Base-by-base conservation (phyloP, 2,329 filamentous ascomycete genomes). In the Nigrospora osmanthi region DNA sequence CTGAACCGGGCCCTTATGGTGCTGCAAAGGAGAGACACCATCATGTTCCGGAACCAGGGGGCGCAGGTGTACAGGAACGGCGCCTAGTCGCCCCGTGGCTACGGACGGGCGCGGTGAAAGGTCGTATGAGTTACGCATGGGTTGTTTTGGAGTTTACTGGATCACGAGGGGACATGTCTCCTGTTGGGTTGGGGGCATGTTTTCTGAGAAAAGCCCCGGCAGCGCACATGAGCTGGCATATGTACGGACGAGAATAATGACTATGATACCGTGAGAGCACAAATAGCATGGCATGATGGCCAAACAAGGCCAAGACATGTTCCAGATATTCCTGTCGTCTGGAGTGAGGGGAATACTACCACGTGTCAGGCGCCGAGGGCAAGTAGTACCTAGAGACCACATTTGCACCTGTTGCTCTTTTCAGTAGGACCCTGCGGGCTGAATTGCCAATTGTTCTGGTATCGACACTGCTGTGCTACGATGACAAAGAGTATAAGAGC, bases 1-100 rank as follows among this genome's bases (percentile, higher is more conserved):
- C 73, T 98, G 30, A 90, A 90, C 53, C 73, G 91, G 54, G 88
- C 91, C 1, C 64, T 98, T 55, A 82, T 91, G 69, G 79, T 97
- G 14, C 67, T 98, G 66, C 88, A 94, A 63, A 76, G 90, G 58
- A 79, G 89, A 54, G 91, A 96, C 56, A 95, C 87, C 2, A 83
- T 93, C 56, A 84, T 87, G 64, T 86, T 90, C 63, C 72, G 87
- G 47, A 84, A 87, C 55, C 85, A 87, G 54, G 86, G 86, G 6
- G 75, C 78, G 35, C 81, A 88, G 65, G 82, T 90, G 28, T 87
- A 87, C 57, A 71, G 86, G 49, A 86, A 83, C 58, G 84, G 83
- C 42, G 81, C 81, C 44, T 88, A 59, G 67, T 45, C 31, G 15
- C 12, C 12, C 11, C 34, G 6, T 6, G 14, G 34, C 34, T 10